A percentile compares a stretch with the other conserved stretches of the same genome.
phyloP scores from a whole-genome alignment of 768 basidiomycete species.

The Mycena capillaripes region DNA sequence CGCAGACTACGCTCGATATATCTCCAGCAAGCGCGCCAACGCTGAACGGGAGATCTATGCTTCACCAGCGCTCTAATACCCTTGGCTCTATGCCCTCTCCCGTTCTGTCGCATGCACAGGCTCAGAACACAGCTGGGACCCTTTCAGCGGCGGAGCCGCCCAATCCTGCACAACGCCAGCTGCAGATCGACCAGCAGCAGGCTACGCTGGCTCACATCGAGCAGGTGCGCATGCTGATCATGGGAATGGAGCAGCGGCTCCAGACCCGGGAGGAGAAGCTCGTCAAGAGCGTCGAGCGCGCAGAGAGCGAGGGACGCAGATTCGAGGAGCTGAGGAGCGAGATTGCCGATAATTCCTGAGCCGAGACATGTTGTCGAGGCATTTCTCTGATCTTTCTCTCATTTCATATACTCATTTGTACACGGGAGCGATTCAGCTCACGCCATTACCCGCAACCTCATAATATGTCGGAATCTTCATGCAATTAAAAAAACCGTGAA shows the following conservation, averaged over 20 bases:
- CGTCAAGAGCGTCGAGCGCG: conserved; percentile 69
- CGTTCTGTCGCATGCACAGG: conserved; percentile 29
- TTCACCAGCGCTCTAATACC: conserved; percentile 53
- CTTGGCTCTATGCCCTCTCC: conserved; percentile 42
- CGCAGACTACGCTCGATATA: conserved; percentile 28
- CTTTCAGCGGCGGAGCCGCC: not conserved
- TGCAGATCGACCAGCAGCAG: conserved; percentile 45
- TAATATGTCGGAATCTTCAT: not conserved
- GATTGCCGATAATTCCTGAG: conserved; percentile 32
- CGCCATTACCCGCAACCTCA: not conserved
- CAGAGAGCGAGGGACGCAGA: conserved; percentile 68
- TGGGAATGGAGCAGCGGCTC: conserved; percentile 84
- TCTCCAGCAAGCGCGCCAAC: conserved; percentile 22
- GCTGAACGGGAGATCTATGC: conserved; percentile 25
- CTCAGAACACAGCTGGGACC: conserved; percentile 13
- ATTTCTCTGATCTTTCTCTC: conserved; percentile 7
- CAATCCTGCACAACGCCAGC: conserved; percentile 37
- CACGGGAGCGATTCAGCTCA: not conserved
- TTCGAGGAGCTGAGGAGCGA: conserved; percentile 66
- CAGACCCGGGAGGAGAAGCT: conserved; percentile 74
- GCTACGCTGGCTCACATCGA: conserved; percentile 73
- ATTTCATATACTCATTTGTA: conserved; percentile 16
- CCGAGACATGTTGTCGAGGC: not conserved
- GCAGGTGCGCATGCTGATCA: conserved; percentile 74
- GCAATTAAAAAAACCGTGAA: too few relatives aligned